These are phyloP conservation scores for Cicer yamashitae DNA, from an alignment of 306 rosid species.

Conservation along the genomic window DNA sequence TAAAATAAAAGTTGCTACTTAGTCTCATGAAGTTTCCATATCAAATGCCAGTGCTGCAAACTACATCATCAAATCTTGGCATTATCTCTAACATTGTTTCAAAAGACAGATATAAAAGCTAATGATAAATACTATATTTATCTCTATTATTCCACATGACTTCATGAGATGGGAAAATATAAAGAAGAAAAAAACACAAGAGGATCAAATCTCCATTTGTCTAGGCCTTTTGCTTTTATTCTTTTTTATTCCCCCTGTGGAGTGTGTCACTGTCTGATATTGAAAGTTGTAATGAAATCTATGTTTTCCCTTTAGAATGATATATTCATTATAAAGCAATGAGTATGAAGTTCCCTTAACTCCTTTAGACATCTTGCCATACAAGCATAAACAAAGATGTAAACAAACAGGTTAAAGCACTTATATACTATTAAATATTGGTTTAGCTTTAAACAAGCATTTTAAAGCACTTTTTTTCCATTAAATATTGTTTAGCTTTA, in stretches of 20 bases:
- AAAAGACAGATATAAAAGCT: constrained; percentile 19
- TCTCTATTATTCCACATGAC: constrained; percentile 22
- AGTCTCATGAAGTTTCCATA: background rate
- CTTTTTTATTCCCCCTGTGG: background rate
- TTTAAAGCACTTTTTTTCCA: constrained; percentile 21
- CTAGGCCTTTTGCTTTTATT: constrained; percentile 11
- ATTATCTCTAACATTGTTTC: constrained; percentile 10
- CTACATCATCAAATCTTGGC: background rate
- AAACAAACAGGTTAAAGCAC: constrained; percentile 22
- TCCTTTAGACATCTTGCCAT: constrained; percentile 37
- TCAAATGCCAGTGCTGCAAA: background rate
- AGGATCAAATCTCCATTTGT: constrained; percentile 18
- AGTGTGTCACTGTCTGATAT: constrained; percentile 9
- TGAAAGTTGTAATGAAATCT: constrained; percentile 35
- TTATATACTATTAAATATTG: constrained; percentile 21
- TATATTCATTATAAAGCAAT: constrained; percentile 25
- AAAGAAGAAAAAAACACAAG: background rate
- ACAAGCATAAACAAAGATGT: constrained; percentile 29
- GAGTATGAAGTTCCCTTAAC: constrained; percentile 4
- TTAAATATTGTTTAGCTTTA: constrained; percentile 37
- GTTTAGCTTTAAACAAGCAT: constrained; percentile 22
- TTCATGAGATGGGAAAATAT: background rate
- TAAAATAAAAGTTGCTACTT: background rate
- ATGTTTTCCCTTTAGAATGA: constrained; percentile 21
- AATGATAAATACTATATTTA: background rate